Evolutionary conservation across 768 basidiomycete genomes (phyloP).

Genomic region (Tricholoma flavovirens): DNA sequence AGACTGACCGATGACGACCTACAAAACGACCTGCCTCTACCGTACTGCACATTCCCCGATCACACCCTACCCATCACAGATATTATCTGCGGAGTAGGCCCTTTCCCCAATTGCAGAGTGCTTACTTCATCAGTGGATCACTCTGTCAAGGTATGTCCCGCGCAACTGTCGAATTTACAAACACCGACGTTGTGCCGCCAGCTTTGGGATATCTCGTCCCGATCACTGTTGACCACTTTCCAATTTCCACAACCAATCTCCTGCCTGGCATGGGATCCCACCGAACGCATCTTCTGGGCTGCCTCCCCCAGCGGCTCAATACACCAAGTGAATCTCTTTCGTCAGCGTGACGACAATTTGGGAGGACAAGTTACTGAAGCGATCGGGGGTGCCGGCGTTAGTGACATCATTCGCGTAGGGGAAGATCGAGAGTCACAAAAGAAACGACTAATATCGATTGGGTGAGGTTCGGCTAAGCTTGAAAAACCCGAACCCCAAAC

Average conservation of each 20-base stretch:
- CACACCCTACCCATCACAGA: conserved; percentile 90
- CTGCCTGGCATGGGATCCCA: conserved; percentile 69
- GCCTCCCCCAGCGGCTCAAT: conserved; percentile 71
- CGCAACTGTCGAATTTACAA: neutral
- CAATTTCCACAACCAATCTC: conserved; percentile 75
- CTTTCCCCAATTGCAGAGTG: conserved; percentile 70
- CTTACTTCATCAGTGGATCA: conserved; percentile 85
- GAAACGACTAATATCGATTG: conserved; percentile 64
- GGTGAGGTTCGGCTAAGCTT: conserved; percentile 36
- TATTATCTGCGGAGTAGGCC: conserved; percentile 72
- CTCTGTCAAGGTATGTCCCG: conserved; percentile 70
- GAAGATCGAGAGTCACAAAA: conserved; percentile 40
- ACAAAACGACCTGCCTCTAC: conserved; percentile 71
- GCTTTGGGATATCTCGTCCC: conserved; percentile 79
- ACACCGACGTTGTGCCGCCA: conserved; percentile 18
- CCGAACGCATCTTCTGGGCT: conserved; percentile 87
- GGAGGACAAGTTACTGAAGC: conserved; percentile 56
- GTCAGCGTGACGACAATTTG: conserved; percentile 49
- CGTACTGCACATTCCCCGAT: conserved; percentile 79
- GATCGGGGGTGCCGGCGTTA: conserved; percentile 66
- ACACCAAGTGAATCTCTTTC: conserved; percentile 76
- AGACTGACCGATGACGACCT: conserved; percentile 73
- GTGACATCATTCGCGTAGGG: conserved; percentile 66
- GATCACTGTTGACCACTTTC: conserved; percentile 78
- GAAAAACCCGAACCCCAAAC: neutral